Conservation (phyloP, 495 filamentous ascomycete genomes). For the Ramalina intermedia region DNA sequence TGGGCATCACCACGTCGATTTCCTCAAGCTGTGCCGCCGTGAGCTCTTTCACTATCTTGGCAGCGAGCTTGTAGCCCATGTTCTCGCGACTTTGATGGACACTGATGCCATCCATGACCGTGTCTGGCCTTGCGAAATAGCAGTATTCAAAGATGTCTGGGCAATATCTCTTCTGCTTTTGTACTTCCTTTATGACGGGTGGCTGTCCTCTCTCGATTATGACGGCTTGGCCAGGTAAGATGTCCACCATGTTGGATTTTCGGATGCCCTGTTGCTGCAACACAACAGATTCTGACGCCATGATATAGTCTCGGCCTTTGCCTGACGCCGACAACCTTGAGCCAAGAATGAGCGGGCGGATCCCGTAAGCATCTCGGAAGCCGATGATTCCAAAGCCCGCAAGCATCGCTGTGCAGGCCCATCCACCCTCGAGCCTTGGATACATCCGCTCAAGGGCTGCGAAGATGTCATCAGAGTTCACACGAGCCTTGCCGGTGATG, state of each 20-base stretch:
- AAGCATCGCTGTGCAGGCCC: constrained; percentile 82
- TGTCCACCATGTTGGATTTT: constrained; percentile 53
- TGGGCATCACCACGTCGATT: constrained; percentile 85
- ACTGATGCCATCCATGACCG: constrained; percentile 83
- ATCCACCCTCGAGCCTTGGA: constrained; percentile 64
- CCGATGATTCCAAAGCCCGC: constrained; percentile 42
- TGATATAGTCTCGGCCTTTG: constrained; percentile 79
- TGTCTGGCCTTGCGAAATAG: constrained; percentile 73
- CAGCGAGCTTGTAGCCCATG: constrained; percentile 81
- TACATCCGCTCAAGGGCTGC: constrained; percentile 62
- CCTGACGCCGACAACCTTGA: constrained; percentile 51
- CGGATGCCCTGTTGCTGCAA: constrained; percentile 72
- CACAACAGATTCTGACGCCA: constrained; percentile 93
- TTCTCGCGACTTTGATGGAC: constrained; percentile 79
- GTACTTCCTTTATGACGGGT: constrained; percentile 57
- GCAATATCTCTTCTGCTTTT: constrained; percentile 54
- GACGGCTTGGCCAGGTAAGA: constrained; percentile 83
- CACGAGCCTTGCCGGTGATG: constrained; percentile 90
- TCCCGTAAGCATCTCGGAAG: constrained; percentile 81
- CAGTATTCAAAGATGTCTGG: constrained; percentile 93
- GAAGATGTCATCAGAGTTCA: constrained; percentile 85
- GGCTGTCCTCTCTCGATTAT: constrained; percentile 56
- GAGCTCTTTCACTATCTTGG: constrained; percentile 58
- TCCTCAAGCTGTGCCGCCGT: constrained; percentile 62
- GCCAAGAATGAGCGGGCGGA: constrained; percentile 77